Evolutionary conservation across 2,329 filamentous ascomycete genomes (phyloP).

Genomic region (Chaetothyriales sp.): DNA sequence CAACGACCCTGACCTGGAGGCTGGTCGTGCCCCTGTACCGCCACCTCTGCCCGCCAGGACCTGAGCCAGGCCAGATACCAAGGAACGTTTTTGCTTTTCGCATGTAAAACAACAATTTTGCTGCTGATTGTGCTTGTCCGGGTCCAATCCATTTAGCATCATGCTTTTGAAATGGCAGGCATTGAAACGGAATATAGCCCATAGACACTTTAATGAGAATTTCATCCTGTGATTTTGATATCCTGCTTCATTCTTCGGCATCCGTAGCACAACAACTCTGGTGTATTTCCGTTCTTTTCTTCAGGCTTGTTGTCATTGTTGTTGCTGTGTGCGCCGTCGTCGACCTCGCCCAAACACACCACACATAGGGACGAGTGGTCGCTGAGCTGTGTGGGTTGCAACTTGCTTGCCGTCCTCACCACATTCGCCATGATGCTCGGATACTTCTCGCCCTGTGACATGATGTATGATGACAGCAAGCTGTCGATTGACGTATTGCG

Average conservation of each 20-base stretch:
- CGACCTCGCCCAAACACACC: constrained; percentile 30
- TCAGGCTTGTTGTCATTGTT: neutral
- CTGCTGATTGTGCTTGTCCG: too few species aligned
- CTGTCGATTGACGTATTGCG: constrained; percentile 54
- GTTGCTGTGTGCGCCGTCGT: neutral
- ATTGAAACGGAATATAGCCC: neutral
- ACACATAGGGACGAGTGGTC: constrained; percentile 51
- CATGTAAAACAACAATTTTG: too few species aligned
- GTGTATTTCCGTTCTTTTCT: constrained; percentile 31
- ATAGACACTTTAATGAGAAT: neutral
- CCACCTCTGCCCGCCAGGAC: constrained; percentile 13
- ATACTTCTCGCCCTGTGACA: constrained; percentile 68
- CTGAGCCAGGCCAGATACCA: neutral
- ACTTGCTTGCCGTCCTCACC: constrained; percentile 75
- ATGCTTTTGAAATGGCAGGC: neutral
- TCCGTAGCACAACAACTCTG: constrained; percentile 25
- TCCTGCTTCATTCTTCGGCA: constrained; percentile 26
- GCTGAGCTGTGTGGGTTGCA: constrained; percentile 31
- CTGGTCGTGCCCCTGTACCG: constrained; percentile 4
- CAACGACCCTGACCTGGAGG: constrained; percentile 17
- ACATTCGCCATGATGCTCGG: constrained; percentile 91
- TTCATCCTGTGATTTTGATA: constrained; percentile 4
- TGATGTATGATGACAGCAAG: constrained; percentile 78
- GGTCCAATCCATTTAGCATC: too few species aligned
- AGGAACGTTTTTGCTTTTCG: neutral